A percentile compares a stretch with the other conserved stretches of the same genome.
phyloP scores from a whole-genome alignment of 2,329 filamentous ascomycete species.

The Trichoderma sp. region DNA sequence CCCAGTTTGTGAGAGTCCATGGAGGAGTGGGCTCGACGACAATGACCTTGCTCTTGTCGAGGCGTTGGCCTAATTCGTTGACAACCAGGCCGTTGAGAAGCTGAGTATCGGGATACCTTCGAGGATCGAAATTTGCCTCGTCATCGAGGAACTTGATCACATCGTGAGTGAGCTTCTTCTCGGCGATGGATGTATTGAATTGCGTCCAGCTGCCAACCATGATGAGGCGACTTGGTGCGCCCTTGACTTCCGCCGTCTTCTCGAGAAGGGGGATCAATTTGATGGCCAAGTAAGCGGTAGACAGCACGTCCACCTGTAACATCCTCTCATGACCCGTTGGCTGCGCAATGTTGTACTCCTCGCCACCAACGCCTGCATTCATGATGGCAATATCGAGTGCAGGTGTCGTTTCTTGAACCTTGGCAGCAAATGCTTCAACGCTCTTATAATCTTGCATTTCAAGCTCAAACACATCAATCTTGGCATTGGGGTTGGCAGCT shows the following conservation, averaged over 20 bases:
- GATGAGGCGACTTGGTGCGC: not conserved
- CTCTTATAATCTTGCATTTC: conserved; percentile 1
- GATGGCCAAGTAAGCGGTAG: not conserved
- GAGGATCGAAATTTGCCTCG: not conserved
- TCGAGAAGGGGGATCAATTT: not conserved
- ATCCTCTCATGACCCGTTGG: not conserved
- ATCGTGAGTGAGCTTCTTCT: not conserved
- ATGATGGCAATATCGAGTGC: not conserved
- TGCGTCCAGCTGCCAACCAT: not conserved
- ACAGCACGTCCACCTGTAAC: not conserved
- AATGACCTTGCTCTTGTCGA: not conserved
- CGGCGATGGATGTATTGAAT: not conserved
- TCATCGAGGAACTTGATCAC: not conserved
- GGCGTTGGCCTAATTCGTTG: not conserved
- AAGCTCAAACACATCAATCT: not conserved
- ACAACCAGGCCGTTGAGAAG: not conserved
- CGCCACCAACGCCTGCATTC: not conserved
- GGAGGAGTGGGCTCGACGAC: not conserved
- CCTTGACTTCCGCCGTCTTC: not conserved
- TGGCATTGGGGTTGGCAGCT: not conserved
- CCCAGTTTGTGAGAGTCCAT: not conserved
- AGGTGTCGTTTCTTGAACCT: not conserved
- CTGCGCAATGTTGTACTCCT: not conserved
- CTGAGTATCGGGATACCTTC: not conserved
- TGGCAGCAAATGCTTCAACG: not conserved